phyloP scores from a whole-genome alignment of 176 grass and related monocot genomes.

The Aegilops speltoides region DNA sequence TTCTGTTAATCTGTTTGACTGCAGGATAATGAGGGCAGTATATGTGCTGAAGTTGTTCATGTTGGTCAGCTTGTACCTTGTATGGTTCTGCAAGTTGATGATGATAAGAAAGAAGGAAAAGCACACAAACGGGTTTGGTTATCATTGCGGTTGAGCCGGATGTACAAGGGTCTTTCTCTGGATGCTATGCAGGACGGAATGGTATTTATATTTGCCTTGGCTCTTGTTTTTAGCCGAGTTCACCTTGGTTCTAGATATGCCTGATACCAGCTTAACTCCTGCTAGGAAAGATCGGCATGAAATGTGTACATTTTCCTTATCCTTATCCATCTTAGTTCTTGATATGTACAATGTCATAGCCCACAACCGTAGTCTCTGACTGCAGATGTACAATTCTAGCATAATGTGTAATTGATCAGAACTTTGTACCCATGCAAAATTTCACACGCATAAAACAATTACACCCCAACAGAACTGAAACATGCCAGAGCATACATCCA shows the following conservation, averaged over 20 bases:
- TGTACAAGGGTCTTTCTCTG: conserved; percentile 83
- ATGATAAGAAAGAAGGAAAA: conserved; percentile 93
- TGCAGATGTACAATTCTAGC: background rate
- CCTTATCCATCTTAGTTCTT: background rate
- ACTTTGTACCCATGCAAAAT: background rate
- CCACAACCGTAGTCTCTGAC: background rate
- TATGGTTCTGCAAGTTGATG: conserved; percentile 71
- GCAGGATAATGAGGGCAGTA: conserved; percentile 62
- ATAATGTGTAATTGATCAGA: background rate
- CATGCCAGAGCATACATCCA: conserved; percentile 9
- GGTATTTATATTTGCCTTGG: conserved; percentile 44
- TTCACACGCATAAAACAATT: background rate
- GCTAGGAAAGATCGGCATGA: background rate
- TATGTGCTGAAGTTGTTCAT: conserved; percentile 67
- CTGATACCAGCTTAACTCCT: background rate
- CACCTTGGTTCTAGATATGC: background rate
- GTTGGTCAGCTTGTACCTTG: conserved; percentile 86
- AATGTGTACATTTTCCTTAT: background rate
- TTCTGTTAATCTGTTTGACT: conserved; percentile 3
- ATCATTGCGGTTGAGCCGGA: conserved; percentile 70
- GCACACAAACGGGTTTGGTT: conserved; percentile 77
- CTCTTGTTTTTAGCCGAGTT: background rate
- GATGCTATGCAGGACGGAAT: conserved; percentile 95
- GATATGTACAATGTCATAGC: conserved; percentile 8
- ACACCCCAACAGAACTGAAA: background rate